Evolutionary conservation across 2,329 filamentous ascomycete genomes (phyloP).

Genomic region (Diaporthe vaccinii): DNA sequence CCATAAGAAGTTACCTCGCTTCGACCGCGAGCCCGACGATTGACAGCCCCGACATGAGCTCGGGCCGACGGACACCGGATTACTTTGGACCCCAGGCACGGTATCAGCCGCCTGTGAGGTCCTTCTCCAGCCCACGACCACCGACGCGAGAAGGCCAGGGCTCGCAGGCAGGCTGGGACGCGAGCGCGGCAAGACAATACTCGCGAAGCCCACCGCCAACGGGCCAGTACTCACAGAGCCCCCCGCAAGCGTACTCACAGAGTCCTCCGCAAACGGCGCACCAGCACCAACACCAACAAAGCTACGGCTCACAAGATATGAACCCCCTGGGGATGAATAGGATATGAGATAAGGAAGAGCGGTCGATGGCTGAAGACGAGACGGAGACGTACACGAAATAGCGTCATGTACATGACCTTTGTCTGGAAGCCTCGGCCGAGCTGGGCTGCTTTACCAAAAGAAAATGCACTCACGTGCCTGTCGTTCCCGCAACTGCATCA

Average conservation of each 20-base stretch:
- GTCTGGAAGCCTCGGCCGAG: not conserved
- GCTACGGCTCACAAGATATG: slow-evolving; percentile 53
- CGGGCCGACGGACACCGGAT: slow-evolving; percentile 64
- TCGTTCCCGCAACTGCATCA: slow-evolving; percentile 13
- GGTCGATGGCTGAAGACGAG: slow-evolving; percentile 33
- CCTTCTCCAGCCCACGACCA: slow-evolving; percentile 69
- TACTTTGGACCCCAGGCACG: slow-evolving; percentile 68
- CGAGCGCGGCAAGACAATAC: slow-evolving; percentile 51
- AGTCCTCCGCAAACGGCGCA: slow-evolving; percentile 44
- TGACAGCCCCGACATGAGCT: slow-evolving; percentile 40
- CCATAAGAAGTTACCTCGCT: slow-evolving; percentile 43
- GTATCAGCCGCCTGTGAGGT: slow-evolving; percentile 67
- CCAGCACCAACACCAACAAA: slow-evolving; percentile 39
- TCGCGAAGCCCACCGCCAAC: slow-evolving; percentile 34
- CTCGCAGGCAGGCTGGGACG: slow-evolving; percentile 58
- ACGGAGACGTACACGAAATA: slow-evolving; percentile 31
- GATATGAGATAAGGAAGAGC: slow-evolving; percentile 54
- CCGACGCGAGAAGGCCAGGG: slow-evolving; percentile 49
- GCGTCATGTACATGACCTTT: slow-evolving; percentile 10
- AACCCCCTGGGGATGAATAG: slow-evolving; percentile 71
- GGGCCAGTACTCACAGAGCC: slow-evolving; percentile 33
- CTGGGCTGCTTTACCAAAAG: not conserved
- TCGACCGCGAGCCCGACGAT: slow-evolving; percentile 38
- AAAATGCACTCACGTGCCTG: slow-evolving; percentile 34
- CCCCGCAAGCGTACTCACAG: slow-evolving; percentile 42